Base-by-base conservation (phyloP, 2,329 filamentous ascomycete species). In the Bisporella sp. region DNA sequence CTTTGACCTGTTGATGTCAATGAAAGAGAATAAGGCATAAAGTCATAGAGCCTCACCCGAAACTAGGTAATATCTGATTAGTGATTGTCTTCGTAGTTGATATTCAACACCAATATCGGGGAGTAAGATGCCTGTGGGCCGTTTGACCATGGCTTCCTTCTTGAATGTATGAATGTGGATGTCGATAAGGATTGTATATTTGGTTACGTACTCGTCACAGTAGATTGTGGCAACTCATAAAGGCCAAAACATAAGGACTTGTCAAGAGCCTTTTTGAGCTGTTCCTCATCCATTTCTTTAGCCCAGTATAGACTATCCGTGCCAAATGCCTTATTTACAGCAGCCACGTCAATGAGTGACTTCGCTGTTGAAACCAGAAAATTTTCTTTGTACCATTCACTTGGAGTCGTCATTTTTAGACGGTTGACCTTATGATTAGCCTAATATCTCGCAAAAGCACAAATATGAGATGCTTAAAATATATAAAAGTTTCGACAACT, bases 321-420 rank as follows among this genome's bases (percentile, higher is more conserved):
- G 12, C 63, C 71, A 55, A 84, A 77, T 28, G 76, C 78, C 5
- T 69, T 68, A 59, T 79, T 79, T 57, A 85, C 68, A 33, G 73
- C 73, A 35, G 71, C 64, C 29, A 77, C 66, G 47, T 82, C 74
- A 52, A 86, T 66, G 47, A 79, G 74, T 7, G 67, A 61, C 31
- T 73, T 74, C 60, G 85, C 76, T 37, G 80, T 84, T 31, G 81
- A 85, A 64, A 84, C 69, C 57, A 82, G 67, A 64, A 79, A 84
- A 50, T 73, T 71, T 55, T 75, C 72, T 45, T 71, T 70, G 57
- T 72, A 73, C 77, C 77, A 80, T 50, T 60, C 58, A 48, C 46
- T 56, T 43, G 50, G 46, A 41, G 55, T 29, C 9, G 48, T 45
- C 59, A 62, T 62, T 31, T 46, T 55, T 4, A 29, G 35, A 21